Percentiles rank a stretch among this genome's conserved stretches.
These are phyloP conservation scores for Tylopilus balloui DNA, from an alignment of 768 basidiomycete species.

Conservation along the genomic window DNA sequence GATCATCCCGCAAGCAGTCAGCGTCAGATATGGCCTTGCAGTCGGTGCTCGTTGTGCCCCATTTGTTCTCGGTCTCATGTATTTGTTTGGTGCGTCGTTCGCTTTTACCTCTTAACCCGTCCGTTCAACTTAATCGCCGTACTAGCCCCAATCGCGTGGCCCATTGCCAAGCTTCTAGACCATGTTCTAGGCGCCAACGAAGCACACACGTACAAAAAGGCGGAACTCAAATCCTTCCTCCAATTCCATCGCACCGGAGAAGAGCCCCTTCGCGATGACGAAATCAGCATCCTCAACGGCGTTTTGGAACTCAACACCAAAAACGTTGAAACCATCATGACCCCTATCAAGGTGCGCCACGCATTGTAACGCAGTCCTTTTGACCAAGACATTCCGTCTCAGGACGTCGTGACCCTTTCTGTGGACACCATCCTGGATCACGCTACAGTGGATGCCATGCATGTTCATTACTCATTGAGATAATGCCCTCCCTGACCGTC, in stretches of 20 bases:
- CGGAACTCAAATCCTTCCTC: slow-evolving; percentile 72
- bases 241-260: slow-evolving; percentile 75
- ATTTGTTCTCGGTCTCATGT: slow-evolving; percentile 71
- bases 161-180: slow-evolving; percentile 71
- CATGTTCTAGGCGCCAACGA: slow-evolving; percentile 72
- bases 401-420: slow-evolving; percentile 83
- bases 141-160: slow-evolving; percentile 73
- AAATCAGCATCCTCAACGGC: slow-evolving; percentile 76
- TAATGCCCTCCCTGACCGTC: slow-evolving; percentile 2
- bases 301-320: slow-evolving; percentile 76
- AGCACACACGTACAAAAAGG: slow-evolving; percentile 75
- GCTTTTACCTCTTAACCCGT: neutral
- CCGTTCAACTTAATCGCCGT: neutral
- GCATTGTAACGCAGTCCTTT: neutral
- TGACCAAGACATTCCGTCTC: neutral
- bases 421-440: slow-evolving; percentile 78
- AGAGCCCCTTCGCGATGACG: slow-evolving; percentile 73
- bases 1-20: slow-evolving; percentile 70
- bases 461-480: slow-evolving; percentile 22
- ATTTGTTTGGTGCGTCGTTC: slow-evolving; percentile 39
- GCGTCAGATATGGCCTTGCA: slow-evolving; percentile 71
- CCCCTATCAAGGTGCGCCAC: slow-evolving; percentile 56
- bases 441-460: slow-evolving; percentile 73
- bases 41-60: slow-evolving; percentile 79
- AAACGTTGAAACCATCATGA: slow-evolving; percentile 77